These are phyloP conservation scores for Pleurotus tuber-regium DNA, from an alignment of 768 basidiomycete species.

Conservation along the genomic window DNA sequence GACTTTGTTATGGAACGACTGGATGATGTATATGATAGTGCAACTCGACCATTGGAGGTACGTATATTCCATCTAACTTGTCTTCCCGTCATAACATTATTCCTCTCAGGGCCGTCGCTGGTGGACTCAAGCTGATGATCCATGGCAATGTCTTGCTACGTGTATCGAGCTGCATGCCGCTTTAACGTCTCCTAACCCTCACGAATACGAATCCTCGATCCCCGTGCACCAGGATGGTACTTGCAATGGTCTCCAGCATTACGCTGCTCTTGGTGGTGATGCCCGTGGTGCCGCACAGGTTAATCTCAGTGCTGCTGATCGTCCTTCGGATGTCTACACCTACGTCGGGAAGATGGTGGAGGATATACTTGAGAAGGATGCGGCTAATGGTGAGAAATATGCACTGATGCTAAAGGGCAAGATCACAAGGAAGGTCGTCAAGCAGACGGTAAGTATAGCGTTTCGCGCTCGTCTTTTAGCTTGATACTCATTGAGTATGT, in stretches of 20 bases:
- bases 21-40: slow-evolving; percentile 80
- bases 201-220: slow-evolving; percentile 61
- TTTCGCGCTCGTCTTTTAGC: background rate
- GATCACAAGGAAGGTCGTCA: slow-evolving; percentile 91
- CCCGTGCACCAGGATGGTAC: slow-evolving; percentile 98
- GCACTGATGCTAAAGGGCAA: slow-evolving; percentile 72
- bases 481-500: background rate
- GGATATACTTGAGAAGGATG: slow-evolving; percentile 55
- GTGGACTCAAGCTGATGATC: slow-evolving; percentile 93
- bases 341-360: slow-evolving; percentile 89
- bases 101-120: slow-evolving; percentile 62
- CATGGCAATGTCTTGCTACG: slow-evolving; percentile 95
- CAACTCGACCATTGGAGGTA: slow-evolving; percentile 74
- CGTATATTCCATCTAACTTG: slow-evolving; percentile 20
- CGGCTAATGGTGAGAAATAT: slow-evolving; percentile 43
- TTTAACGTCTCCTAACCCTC: slow-evolving; percentile 65
- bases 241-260: slow-evolving; percentile 97
- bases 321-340: slow-evolving; percentile 94
- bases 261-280: slow-evolving; percentile 96
- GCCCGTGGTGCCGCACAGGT: slow-evolving; percentile 86
- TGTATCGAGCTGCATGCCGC: slow-evolving; percentile 89
- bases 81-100: background rate
- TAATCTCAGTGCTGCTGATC: slow-evolving; percentile 80
- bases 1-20: slow-evolving; percentile 70
- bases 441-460: slow-evolving; percentile 77